These are phyloP conservation scores for Hansenula anomala DNA, from an alignment of 1,139 yeast genomes.

Conservation along the genomic window DNA sequence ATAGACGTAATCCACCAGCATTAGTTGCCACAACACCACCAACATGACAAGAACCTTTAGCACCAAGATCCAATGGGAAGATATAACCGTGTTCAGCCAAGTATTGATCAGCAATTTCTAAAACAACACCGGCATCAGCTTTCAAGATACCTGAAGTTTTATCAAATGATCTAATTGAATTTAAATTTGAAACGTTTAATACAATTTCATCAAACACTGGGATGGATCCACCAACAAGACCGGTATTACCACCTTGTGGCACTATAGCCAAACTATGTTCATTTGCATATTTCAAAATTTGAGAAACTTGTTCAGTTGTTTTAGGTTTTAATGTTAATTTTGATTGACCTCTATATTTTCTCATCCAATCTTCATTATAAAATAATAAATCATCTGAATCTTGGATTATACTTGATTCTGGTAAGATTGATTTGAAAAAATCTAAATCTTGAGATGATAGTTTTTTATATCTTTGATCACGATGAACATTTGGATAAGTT, in stretches of 20 bases:
- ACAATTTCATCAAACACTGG: conserved; percentile 93
- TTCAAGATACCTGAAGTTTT: conserved; percentile 79
- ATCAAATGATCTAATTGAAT: conserved; percentile 79
- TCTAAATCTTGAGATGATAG: conserved; percentile 56
- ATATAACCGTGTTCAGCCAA: conserved; percentile 80
- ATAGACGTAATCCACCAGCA: conserved; percentile 89
- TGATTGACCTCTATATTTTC: conserved; percentile 87
- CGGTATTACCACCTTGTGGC: conserved; percentile 98
- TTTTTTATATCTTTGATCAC: conserved; percentile 39
- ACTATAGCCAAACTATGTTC: conserved; percentile 77
- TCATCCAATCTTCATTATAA: conserved; percentile 94
- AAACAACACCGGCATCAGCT: conserved; percentile 86
- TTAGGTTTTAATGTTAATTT: conserved; percentile 80
- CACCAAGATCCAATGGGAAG: conserved; percentile 93
- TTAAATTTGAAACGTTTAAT: conserved; percentile 63
- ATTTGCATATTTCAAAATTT: conserved; percentile 78
- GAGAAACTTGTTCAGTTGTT: conserved; percentile 71
- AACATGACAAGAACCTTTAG: conserved; percentile 94
- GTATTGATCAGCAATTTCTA: conserved; percentile 80
- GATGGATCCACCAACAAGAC: conserved; percentile 91
- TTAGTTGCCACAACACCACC: conserved; percentile 96
- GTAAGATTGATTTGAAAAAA: conserved; percentile 55
- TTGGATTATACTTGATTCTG: conserved; percentile 40
- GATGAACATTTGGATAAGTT: conserved; percentile 49
- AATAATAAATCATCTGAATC: conserved; percentile 60